Conservation (phyloP, 495 filamentous ascomycete species). For the Tuber umbilicatum region DNA sequence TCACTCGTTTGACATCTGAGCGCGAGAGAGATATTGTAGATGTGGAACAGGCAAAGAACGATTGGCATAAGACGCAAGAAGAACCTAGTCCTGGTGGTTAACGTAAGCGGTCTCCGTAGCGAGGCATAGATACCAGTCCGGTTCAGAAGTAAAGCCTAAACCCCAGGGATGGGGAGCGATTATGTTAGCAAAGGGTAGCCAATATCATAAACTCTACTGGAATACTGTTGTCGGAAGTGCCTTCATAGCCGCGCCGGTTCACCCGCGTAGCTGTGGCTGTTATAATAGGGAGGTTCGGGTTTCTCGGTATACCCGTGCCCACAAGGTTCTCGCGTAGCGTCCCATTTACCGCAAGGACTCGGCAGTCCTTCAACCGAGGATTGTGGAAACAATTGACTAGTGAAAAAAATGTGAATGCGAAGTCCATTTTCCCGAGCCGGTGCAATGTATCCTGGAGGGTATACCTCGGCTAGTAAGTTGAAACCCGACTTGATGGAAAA, state of each 20-base stretch:
- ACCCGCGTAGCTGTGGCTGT: neutral
- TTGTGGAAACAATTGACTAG: neutral
- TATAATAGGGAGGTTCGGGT: neutral
- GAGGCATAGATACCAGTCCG: conserved; percentile 90
- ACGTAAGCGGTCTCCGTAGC: conserved; percentile 63
- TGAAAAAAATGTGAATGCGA: neutral
- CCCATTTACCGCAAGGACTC: neutral
- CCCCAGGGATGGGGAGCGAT: neutral
- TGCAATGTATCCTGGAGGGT: neutral
- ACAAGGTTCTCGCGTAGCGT: neutral
- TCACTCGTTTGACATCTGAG: conserved; percentile 77
- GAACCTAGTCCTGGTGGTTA: conserved; percentile 66
- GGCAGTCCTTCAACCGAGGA: neutral
- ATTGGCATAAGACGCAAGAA: conserved; percentile 68
- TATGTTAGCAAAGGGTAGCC: neutral
- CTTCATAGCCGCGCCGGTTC: neutral
- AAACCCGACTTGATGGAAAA: neutral
- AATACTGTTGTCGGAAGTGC: neutral
- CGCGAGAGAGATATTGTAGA: conserved; percentile 64
- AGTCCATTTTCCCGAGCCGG: neutral
- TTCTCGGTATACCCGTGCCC: neutral
- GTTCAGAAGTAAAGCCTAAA: conserved; percentile 73
- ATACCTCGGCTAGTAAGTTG: neutral
- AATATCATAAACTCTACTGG: neutral
- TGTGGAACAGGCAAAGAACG: conserved; percentile 64